A percentile compares a stretch with the other conserved stretches of the same genome.
These are phyloP conservation scores for Prunus padus DNA, from an alignment of 306 rosid species.

Conservation along the genomic window DNA sequence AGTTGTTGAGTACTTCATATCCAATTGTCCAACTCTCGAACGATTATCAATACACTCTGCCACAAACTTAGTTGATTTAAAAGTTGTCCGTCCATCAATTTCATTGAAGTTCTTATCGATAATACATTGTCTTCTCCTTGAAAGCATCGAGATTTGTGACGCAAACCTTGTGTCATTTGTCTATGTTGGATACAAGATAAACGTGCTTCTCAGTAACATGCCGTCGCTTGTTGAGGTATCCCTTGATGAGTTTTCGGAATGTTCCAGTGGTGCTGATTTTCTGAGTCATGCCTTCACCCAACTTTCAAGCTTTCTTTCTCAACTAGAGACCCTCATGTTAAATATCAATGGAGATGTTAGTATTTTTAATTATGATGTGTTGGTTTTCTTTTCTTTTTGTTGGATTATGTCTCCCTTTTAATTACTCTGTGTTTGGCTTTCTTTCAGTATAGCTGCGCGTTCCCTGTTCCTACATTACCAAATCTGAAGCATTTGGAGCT, in stretches of 20 bases:
- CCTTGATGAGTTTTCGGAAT: background rate
- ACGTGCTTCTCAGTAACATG: background rate
- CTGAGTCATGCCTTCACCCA: background rate
- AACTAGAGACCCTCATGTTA: background rate
- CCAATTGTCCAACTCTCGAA: background rate
- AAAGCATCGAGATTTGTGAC: background rate
- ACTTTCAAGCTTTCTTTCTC: background rate
- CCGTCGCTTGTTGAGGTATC: background rate
- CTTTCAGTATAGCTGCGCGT: background rate
- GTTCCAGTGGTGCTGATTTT: no score
- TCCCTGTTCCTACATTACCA: background rate
- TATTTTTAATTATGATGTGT: background rate
- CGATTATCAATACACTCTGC: background rate
- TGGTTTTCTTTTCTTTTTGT: background rate
- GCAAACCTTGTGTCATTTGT: background rate
- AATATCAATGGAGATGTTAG: background rate
- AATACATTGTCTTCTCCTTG: background rate
- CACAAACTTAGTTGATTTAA: background rate
- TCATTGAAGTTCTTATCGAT: background rate
- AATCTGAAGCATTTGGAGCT: constrained; percentile 4
- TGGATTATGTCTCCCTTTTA: background rate
- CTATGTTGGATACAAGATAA: background rate
- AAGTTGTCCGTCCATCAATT: background rate
- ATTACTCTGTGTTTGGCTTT: background rate
- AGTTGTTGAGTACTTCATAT: background rate